Conservation (phyloP, 139 green algal species). For the Diplosphaera chodatii region DNA sequence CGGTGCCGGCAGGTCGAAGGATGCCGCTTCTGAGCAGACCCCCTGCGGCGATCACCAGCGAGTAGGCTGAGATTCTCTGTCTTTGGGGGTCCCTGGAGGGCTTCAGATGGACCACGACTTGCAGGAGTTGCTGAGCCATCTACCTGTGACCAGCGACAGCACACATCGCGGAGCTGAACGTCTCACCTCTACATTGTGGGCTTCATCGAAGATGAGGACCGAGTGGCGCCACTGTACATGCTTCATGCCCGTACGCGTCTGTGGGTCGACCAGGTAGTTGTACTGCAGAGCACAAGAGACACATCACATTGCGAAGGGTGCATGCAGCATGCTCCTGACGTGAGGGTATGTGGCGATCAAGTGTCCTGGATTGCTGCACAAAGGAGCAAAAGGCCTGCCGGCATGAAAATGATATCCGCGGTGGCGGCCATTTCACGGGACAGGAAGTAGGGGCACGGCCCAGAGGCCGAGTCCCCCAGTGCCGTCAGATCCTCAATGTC, state of each 20-base stretch:
- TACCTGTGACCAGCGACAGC: no score
- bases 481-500: constrained; percentile 89
- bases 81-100: no score
- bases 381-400: constrained; percentile 9
- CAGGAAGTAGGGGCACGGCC: constrained; percentile 76
- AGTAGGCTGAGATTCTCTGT: no score
- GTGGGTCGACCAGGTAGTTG: constrained; percentile 81
- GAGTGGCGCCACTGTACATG: constrained; percentile 61
- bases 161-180: no score
- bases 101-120: no score
- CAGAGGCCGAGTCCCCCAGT: neutral
- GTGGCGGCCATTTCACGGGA: constrained; percentile 48
- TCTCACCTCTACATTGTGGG: constrained; percentile 86
- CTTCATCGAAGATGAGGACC: constrained; percentile 93
- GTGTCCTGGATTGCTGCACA: no score
- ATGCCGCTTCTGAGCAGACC: constrained; percentile 77
- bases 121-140: no score
- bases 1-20: constrained; percentile 71
- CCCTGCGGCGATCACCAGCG: constrained; percentile 32
- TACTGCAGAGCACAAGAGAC: constrained; percentile 37
- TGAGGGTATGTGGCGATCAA: no score
- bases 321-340: no score
- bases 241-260: constrained; percentile 48
- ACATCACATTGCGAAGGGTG: no score
- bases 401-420: constrained; percentile 90